A percentile compares a stretch with the other conserved stretches of the same genome.
These are phyloP conservation scores for Trametes cubensis DNA, from an alignment of 768 basidiomycete species.

Conservation along the genomic window DNA sequence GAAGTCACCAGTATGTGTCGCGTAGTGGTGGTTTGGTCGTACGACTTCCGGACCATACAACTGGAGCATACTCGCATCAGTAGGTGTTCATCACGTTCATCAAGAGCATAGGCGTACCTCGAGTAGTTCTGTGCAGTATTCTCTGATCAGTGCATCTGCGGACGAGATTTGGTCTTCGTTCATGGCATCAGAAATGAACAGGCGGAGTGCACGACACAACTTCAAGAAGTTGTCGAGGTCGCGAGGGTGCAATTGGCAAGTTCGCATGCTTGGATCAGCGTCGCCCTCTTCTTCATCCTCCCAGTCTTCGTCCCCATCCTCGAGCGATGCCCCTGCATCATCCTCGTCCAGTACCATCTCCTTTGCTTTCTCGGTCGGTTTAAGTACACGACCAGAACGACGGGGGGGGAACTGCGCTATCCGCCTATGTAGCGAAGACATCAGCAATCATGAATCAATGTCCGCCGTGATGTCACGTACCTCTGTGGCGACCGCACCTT, in stretches of 20 bases:
- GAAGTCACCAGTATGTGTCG: slow-evolving; percentile 33
- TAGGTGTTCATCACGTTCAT: not conserved
- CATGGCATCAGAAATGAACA: slow-evolving; percentile 15
- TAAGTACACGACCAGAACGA: not conserved
- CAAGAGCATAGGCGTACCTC: slow-evolving; percentile 17
- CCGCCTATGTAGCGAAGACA: not conserved
- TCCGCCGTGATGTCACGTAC: not conserved
- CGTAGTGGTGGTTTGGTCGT: slow-evolving; percentile 43
- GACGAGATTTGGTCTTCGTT: not conserved
- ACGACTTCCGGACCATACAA: slow-evolving; percentile 37
- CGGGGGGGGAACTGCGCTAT: not conserved
- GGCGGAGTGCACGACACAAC: slow-evolving; percentile 8
- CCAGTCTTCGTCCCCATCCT: not conserved
- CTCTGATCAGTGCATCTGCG: slow-evolving; percentile 26
- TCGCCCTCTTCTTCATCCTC: not conserved
- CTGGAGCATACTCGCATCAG: slow-evolving; percentile 18
- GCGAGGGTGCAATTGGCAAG: no score
- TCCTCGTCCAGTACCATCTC: slow-evolving; percentile 11
- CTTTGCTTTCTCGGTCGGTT: slow-evolving; percentile 1
- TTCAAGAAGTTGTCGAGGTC: slow-evolving; percentile 7
- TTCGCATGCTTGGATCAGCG: not conserved
- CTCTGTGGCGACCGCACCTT: not conserved
- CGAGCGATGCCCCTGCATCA: not conserved
- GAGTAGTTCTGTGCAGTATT: slow-evolving; percentile 29
- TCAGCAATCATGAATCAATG: not conserved